phyloP scores from a whole-genome alignment of 1,284 basidiomycete genomes.

The Neolentinus lepideus region DNA sequence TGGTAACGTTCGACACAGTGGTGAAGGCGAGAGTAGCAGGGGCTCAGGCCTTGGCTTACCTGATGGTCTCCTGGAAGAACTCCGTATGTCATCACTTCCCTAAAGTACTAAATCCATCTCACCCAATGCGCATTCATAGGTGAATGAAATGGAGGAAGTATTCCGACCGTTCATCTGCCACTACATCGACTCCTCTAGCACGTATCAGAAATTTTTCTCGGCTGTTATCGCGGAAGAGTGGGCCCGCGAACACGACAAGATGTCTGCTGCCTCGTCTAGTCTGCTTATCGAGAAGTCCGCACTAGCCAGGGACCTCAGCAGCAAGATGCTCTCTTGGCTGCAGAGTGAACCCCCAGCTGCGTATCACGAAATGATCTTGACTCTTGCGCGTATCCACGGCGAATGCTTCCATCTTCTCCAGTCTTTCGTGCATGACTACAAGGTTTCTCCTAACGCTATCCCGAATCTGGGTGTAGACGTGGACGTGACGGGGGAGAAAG shows the following conservation, averaged over 20 bases:
- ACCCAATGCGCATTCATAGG: background rate
- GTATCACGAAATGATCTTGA: constrained; percentile 89
- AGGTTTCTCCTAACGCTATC: constrained; percentile 73
- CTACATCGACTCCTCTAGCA: constrained; percentile 83
- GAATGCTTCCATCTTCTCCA: constrained; percentile 81
- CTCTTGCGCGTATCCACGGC: constrained; percentile 72
- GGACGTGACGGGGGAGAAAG: constrained; percentile 62
- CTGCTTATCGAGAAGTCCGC: constrained; percentile 48
- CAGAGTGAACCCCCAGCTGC: constrained; percentile 71
- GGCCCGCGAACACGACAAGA: constrained; percentile 56
- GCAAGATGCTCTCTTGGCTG: constrained; percentile 64
- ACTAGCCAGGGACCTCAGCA: constrained; percentile 61
- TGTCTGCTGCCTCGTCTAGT: constrained; percentile 18
- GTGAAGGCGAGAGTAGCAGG: constrained; percentile 80
- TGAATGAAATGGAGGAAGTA: constrained; percentile 36
- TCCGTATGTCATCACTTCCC: constrained; percentile 31
- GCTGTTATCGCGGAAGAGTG: constrained; percentile 90
- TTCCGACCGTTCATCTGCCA: constrained; percentile 70
- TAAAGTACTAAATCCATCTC: no score
- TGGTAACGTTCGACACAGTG: constrained; percentile 77
- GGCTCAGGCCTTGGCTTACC: constrained; percentile 72
- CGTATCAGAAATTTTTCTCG: constrained; percentile 85
- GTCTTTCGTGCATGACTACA: constrained; percentile 81
- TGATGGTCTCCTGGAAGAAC: constrained; percentile 64
- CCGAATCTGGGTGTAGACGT: constrained; percentile 77